Conservation (phyloP, 108 stramenopile species). For the Stephanodiscus triporus region DNA sequence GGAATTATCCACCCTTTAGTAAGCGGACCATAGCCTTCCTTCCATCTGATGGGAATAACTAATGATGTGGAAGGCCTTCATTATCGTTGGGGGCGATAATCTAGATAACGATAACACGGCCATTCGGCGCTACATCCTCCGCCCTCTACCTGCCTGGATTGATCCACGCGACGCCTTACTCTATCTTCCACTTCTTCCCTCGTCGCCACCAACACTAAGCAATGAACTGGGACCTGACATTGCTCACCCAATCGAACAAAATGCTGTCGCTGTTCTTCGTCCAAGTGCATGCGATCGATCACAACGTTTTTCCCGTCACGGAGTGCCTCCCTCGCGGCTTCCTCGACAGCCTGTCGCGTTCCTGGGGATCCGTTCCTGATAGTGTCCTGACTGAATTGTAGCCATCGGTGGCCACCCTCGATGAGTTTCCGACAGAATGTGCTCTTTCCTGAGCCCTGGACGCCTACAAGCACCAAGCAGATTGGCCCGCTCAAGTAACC, state of each 20-base stretch:
- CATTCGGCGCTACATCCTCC: constrained; percentile 55
- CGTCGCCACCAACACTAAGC: constrained; percentile 59
- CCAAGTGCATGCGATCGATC: constrained; percentile 86
- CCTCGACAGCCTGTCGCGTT: constrained; percentile 71
- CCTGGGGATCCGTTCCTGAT: constrained; percentile 81
- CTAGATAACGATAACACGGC: constrained; percentile 54
- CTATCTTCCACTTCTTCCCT: constrained; percentile 53
- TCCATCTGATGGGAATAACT: constrained; percentile 38
- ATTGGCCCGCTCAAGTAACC: constrained; percentile 60
- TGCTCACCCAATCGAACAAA: constrained; percentile 57
- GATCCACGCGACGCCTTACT: constrained; percentile 68
- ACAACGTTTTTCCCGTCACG: constrained; percentile 57
- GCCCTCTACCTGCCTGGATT: constrained; percentile 79
- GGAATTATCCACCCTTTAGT: constrained; percentile 8
- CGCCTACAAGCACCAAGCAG: constrained; percentile 68
- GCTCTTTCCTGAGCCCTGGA: constrained; percentile 79
- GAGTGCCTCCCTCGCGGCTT: constrained; percentile 43
- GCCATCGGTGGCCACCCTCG: constrained; percentile 51
- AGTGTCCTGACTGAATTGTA: constrained; percentile 80
- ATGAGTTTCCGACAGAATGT: constrained; percentile 63
- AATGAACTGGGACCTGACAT: constrained; percentile 60
- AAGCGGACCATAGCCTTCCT: constrained; percentile 21
- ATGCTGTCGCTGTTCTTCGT: constrained; percentile 54
- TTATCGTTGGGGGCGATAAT: constrained; percentile 61
- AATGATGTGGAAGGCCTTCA: constrained; percentile 64